Conservation (phyloP, 2,329 filamentous ascomycete species). For the Penicillium palitans region DNA sequence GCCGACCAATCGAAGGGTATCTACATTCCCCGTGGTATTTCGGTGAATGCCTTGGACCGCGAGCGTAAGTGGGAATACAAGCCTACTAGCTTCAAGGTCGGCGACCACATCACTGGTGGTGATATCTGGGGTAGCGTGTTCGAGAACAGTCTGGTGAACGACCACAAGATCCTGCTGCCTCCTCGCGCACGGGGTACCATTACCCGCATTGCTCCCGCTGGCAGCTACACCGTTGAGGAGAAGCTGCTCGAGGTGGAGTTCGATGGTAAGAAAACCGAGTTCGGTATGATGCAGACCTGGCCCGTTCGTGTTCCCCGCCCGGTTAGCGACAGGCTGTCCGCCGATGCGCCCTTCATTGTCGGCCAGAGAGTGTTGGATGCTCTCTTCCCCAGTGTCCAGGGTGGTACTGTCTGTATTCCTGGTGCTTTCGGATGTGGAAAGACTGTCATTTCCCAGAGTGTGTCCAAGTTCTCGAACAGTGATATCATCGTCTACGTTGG, state of each 20-base stretch:
- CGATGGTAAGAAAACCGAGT: constrained; percentile 90
- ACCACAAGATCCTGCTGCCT: constrained; percentile 90
- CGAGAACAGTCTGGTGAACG: constrained; percentile 91
- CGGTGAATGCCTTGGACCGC: constrained; percentile 83
- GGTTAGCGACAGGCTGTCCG: constrained; percentile 85
- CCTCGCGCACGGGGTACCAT: constrained; percentile 89
- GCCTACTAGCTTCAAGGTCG: constrained; percentile 79
- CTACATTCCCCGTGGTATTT: constrained; percentile 95
- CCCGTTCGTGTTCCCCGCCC: constrained; percentile 94
- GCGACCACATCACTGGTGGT: constrained; percentile 94
- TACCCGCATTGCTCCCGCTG: constrained; percentile 84
- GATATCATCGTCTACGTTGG: constrained; percentile 99
- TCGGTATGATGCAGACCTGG: constrained; percentile 99
- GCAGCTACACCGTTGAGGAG: constrained; percentile 89
- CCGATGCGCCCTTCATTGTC: constrained; percentile 88
- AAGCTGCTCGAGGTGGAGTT: constrained; percentile 97
- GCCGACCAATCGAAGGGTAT: constrained; percentile 77
- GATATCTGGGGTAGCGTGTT: constrained; percentile 94
- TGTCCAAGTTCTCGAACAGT: constrained; percentile 99
- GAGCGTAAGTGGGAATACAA: constrained; percentile 96
- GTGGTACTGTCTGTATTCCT: constrained; percentile 95
- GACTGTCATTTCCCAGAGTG: constrained; percentile 97
- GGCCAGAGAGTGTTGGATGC: constrained; percentile 95
- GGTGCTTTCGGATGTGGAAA: constrained; percentile 98
- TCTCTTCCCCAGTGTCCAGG: constrained; percentile 93